Evolutionary conservation across 495 filamentous ascomycete genomes (phyloP).

Genomic region (Pyronema omphalodes): DNA sequence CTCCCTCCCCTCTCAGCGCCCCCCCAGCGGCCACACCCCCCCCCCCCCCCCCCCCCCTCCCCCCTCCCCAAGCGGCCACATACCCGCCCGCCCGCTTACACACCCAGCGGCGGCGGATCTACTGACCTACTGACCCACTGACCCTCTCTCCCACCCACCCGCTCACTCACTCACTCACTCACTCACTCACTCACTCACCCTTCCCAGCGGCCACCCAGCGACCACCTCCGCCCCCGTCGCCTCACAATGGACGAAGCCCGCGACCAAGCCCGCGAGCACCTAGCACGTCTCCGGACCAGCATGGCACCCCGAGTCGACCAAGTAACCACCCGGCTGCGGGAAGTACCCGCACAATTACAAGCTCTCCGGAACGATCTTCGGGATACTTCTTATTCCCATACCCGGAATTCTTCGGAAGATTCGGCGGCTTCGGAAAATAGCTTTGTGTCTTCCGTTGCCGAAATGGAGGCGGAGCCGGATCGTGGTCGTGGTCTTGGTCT

Average conservation of each 20-base stretch:
- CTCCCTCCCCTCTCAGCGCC: too few relatives aligned
- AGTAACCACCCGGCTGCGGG: slow-evolving; percentile 7
- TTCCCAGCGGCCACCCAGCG: slow-evolving; percentile 24
- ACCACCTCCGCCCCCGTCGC: slow-evolving; percentile 9
- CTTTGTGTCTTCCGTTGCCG: not conserved
- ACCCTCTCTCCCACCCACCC: not conserved
- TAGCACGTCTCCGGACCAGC: slow-evolving; percentile 17
- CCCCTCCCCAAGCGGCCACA: too few relatives aligned
- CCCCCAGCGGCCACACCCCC: too few relatives aligned
- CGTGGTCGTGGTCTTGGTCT: not conserved
- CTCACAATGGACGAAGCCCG: slow-evolving; percentile 1
- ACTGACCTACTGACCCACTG: too few relatives aligned
- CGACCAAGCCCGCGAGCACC: slow-evolving; percentile 3
- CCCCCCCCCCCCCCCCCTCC: too few relatives aligned
- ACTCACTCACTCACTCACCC: not conserved
- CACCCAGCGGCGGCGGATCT: too few relatives aligned
- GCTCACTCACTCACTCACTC: too few relatives aligned
- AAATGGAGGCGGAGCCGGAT: not conserved
- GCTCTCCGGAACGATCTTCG: slow-evolving; percentile 8
- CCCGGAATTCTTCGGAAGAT: not conserved
- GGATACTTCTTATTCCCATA: not conserved
- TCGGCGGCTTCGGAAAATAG: not conserved
- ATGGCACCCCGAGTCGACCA: slow-evolving; percentile 9
- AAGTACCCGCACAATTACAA: not conserved
- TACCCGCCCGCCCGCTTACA: too few relatives aligned